Conservation (phyloP, 2,329 filamentous ascomycete genomes). For the Neonectria punicea region DNA sequence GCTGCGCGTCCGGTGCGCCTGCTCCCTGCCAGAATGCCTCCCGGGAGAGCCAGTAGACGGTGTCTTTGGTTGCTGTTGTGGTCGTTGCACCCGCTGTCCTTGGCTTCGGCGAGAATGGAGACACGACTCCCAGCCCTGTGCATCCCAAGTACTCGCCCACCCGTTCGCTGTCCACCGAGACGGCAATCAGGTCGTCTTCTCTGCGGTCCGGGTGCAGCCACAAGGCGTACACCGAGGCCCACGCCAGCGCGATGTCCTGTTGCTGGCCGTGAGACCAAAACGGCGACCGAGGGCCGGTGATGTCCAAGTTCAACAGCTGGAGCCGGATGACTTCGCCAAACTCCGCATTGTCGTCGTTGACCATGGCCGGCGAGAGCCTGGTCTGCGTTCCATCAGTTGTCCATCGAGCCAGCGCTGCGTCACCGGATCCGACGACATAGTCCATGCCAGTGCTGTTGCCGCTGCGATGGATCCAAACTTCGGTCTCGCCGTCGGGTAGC, state of each 20-base stretch:
- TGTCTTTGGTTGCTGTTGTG: not conserved
- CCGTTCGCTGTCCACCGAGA: slow-evolving; percentile 17
- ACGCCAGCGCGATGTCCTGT: not conserved
- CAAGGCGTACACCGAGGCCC: slow-evolving; percentile 26
- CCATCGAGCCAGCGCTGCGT: not conserved
- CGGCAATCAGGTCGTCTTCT: slow-evolving; percentile 20
- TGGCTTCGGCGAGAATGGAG: not conserved
- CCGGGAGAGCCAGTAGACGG: slow-evolving; percentile 36
- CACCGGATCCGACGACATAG: not conserved
- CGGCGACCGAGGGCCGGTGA: not conserved
- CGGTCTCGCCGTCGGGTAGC: not conserved
- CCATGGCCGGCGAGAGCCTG: not conserved
- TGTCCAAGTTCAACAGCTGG: not conserved
- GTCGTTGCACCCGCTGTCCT: not conserved
- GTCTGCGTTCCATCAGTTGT: not conserved
- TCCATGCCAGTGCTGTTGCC: not conserved
- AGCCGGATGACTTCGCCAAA: not conserved
- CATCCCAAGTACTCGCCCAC: not conserved
- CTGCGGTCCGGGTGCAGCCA: slow-evolving; percentile 23
- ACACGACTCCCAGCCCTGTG: not conserved
- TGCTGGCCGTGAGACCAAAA: not conserved
- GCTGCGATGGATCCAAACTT: not conserved
- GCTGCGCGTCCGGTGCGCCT: slow-evolving; percentile 39
- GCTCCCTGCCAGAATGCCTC: slow-evolving; percentile 42
- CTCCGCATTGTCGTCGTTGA: not conserved